Conservation (phyloP, 495 filamentous ascomycete genomes). For the Sordaria brevicollis region DNA sequence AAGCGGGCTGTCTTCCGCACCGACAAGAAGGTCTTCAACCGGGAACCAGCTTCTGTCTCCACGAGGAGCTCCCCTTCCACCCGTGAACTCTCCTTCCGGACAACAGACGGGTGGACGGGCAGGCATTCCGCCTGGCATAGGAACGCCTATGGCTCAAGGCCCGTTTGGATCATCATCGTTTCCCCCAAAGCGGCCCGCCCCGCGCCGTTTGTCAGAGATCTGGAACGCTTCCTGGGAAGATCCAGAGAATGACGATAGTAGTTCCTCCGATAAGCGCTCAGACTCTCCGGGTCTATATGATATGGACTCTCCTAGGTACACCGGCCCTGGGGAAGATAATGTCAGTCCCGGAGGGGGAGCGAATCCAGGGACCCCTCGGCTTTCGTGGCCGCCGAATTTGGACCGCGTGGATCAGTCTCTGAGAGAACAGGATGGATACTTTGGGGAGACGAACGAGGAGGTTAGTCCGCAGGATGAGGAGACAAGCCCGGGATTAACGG, state of each 20-base stretch:
- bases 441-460: background rate
- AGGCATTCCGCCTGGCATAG: background rate
- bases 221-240: background rate
- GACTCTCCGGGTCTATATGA: background rate
- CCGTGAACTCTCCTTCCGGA: background rate
- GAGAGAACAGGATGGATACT: background rate
- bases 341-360: background rate
- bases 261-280: background rate
- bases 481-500: background rate
- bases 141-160: background rate
- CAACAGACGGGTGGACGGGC: background rate
- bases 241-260: background rate
- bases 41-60: background rate
- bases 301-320: background rate
- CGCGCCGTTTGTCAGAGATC: background rate
- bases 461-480: background rate
- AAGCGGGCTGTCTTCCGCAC: background rate
- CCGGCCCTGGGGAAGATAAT: background rate
- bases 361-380: background rate
- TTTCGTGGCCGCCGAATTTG: background rate
- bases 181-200: background rate
- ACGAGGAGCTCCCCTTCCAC: background rate
- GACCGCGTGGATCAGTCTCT: background rate
- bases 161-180: background rate
- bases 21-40: background rate